Conservation (phyloP, 140 eudicot genomes). For the Flaveria floridana region DNA sequence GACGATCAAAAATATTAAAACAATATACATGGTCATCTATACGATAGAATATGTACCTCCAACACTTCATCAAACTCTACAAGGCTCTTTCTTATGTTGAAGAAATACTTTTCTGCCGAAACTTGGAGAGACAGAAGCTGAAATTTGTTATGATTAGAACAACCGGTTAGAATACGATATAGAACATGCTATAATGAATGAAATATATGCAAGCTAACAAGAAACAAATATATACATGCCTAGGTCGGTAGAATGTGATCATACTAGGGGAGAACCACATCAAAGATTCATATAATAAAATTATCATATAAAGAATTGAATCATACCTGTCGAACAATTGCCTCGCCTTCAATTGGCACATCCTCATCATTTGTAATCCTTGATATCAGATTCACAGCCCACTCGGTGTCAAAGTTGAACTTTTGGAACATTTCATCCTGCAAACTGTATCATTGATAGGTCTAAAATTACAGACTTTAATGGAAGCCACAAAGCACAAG, state of each 20-base stretch:
- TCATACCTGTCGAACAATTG: constrained; percentile 78
- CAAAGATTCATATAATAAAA: constrained; percentile 1
- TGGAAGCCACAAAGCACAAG: constrained; percentile 1
- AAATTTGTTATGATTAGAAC: constrained; percentile 26
- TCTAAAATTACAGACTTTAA: constrained; percentile 4
- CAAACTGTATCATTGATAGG: constrained; percentile 56
- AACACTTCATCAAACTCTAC: constrained; percentile 98
- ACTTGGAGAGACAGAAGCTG: constrained; percentile 91
- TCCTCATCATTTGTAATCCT: constrained; percentile 76
- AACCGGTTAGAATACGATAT: constrained; percentile 20
- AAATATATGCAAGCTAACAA: background rate
- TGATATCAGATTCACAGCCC: constrained; percentile 93
- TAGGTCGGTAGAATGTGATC: background rate
- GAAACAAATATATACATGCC: constrained; percentile 5
- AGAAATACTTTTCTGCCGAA: constrained; percentile 87
- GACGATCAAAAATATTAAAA: background rate
- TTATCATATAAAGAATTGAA: background rate
- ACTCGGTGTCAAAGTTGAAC: constrained; percentile 90
- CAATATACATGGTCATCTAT: constrained; percentile 13
- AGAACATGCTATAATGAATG: constrained; percentile 9
- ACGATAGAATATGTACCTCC: constrained; percentile 55
- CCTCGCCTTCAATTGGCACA: constrained; percentile 78
- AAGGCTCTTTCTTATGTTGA: constrained; percentile 85
- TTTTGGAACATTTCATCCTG: constrained; percentile 99
- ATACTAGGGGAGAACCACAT: constrained; percentile 4